Base-by-base conservation (phyloP, 2,329 filamentous ascomycete genomes). In the Emergomyces orientalis region DNA sequence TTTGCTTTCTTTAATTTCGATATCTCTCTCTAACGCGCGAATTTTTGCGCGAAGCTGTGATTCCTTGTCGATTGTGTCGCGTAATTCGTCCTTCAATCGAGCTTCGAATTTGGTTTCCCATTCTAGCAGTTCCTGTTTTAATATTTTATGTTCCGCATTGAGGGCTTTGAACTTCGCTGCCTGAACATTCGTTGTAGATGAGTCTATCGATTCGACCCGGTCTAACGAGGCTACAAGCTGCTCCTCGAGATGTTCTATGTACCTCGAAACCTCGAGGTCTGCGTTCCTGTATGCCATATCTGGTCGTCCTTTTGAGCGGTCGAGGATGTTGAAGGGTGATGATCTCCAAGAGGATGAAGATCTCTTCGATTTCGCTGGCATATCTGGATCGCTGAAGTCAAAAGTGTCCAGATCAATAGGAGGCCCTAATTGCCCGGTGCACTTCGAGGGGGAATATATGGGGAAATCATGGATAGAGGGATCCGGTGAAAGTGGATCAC, bases 161-260 rank as follows among this genome's bases (percentile, higher is more conserved):
- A 77, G 66, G 2, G 67, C 66, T 55, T 76, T 72, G 62, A 79
- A 67, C 65, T 72, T 76, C 25, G 73, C 68, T 27, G 69, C 71
- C 54, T 76, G 73, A 54, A 72, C 69, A 59, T 75, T 72, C 7
- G 70, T 70, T 5, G 72, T 67, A 2, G 79, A 76, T n/a, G 78
- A 78, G 41, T 72, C 75, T 57, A 75, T 69, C 19, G 74, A 71
- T 27, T 75, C 73, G 43, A 77, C 66, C 62, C 74, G 75, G 8
- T 70, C 70, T 52, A 80, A 75, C 13, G 75, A 72, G 19, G 75
- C 70, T 22, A 74, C 74, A 30, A 82, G 69, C 65, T 81, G 76
- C 25, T 73, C 70, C 63, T 82, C 80, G 14, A 82, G 75, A 67
- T 80, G 78, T 59, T 81, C 78, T 64, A 81, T 79, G 67, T 81